A percentile compares a stretch with the other conserved stretches of the same genome.
These are phyloP conservation scores for Beta vulgaris DNA, from an alignment of 148 eudicot species.

Conservation along the genomic window DNA sequence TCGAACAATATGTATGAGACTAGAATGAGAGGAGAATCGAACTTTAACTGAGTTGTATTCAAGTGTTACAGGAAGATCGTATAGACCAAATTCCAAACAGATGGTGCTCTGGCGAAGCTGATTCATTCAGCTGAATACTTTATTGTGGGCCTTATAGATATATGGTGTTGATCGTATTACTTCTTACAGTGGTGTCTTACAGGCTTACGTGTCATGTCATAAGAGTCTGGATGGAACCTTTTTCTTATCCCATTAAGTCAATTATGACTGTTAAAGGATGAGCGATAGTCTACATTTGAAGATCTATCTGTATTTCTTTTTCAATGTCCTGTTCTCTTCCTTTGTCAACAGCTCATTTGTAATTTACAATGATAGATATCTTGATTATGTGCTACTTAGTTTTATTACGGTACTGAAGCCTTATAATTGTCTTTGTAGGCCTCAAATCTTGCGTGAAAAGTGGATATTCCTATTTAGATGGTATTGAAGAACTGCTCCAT, in stretches of 20 bases:
- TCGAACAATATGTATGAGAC: too few species aligned
- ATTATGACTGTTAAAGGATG: neutral
- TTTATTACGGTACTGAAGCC: neutral
- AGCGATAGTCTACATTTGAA: neutral
- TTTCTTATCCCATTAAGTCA: neutral
- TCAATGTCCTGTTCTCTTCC: neutral
- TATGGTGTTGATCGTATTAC: neutral
- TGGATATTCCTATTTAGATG: constrained; percentile 68
- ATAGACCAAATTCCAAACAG: neutral
- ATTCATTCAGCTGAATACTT: neutral
- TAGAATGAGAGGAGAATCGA: neutral
- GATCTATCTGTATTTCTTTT: neutral
- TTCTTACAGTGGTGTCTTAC: neutral
- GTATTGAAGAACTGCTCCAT: constrained; percentile 62
- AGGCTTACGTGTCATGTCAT: neutral
- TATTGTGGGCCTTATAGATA: neutral
- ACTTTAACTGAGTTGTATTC: neutral
- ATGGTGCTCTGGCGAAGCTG: neutral
- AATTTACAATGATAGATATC: neutral
- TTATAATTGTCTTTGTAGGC: constrained; percentile 44
- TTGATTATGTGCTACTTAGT: neutral
- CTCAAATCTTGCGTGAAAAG: constrained; percentile 71
- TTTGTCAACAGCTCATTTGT: neutral
- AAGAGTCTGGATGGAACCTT: neutral
- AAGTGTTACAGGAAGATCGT: neutral